Conservation (phyloP, 495 filamentous ascomycete genomes). For the Penicillium verhagenii region DNA sequence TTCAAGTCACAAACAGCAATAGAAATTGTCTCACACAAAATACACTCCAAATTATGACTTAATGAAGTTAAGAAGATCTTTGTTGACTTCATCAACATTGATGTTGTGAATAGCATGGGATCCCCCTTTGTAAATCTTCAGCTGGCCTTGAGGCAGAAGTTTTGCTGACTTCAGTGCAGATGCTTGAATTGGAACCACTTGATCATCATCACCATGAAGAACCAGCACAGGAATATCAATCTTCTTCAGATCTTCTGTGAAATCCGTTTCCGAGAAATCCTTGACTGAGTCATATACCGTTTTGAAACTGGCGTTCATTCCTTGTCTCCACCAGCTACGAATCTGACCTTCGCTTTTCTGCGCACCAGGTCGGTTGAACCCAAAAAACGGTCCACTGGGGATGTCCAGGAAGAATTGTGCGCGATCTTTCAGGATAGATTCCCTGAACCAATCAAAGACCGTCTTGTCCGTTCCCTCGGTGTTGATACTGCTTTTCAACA, state of each 20-base stretch:
- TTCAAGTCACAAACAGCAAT: not conserved
- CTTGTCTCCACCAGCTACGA: conserved; percentile 40
- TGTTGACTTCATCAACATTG: conserved; percentile 33
- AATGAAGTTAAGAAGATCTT: conserved; percentile 35
- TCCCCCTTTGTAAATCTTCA: conserved; percentile 39
- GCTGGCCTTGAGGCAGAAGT: conserved; percentile 33
- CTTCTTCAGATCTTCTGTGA: conserved; percentile 40
- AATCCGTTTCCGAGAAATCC: conserved; percentile 41
- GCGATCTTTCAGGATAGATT: conserved; percentile 33
- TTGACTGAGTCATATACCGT: conserved; percentile 37
- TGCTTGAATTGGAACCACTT: conserved; percentile 36
- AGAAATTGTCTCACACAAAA: not conserved
- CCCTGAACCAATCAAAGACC: conserved; percentile 38
- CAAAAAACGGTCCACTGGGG: conserved; percentile 43
- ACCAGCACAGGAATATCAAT: conserved; percentile 38
- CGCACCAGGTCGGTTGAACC: conserved; percentile 37
- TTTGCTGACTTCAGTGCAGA: conserved; percentile 29
- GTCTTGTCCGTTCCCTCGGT: conserved; percentile 30
- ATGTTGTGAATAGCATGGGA: conserved; percentile 40
- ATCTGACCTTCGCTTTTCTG: conserved; percentile 36
- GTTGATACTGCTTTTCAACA: conserved; percentile 32
- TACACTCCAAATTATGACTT: conserved; percentile 5
- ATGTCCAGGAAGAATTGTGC: conserved; percentile 42
- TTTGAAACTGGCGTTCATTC: conserved; percentile 41
- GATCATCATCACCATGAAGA: conserved; percentile 41